These are phyloP conservation scores for Sporothrix pseudoabietina DNA, from an alignment of 2,329 filamentous ascomycete genomes.

Conservation along the genomic window DNA sequence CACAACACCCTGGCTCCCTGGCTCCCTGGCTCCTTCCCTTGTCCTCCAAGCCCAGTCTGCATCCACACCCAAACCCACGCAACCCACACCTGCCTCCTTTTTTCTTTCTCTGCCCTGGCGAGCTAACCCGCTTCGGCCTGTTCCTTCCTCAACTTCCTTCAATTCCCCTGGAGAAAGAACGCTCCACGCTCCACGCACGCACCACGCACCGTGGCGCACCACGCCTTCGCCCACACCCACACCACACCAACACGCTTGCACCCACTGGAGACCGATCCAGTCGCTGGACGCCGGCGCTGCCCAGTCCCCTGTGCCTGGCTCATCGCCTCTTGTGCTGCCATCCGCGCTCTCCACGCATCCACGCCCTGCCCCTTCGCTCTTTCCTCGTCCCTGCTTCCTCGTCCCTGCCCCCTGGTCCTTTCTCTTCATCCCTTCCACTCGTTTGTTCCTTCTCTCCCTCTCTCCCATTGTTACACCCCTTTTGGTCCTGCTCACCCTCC, in stretches of 20 bases:
- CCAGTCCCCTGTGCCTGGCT: slow-evolving; percentile 15
- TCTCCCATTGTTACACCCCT: slow-evolving; percentile 19
- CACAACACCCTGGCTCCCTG: slow-evolving; percentile 13
- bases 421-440: slow-evolving; percentile 11
- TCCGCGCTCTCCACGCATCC: not conserved
- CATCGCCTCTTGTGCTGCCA: slow-evolving; percentile 21
- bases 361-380: not conserved
- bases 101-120: not conserved
- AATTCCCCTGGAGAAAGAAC: not conserved
- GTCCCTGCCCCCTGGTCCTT: not conserved
- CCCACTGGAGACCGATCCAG: not conserved
- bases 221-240: not conserved
- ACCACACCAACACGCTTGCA: not conserved
- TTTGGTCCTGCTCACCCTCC: slow-evolving; percentile 4
- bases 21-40: slow-evolving; percentile 17
- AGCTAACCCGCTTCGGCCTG: slow-evolving; percentile 27
- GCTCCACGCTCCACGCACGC: not conserved
- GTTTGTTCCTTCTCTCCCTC: not conserved
- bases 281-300: slow-evolving; percentile 4
- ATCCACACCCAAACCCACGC: slow-evolving; percentile 14
- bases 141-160: not conserved
- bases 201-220: slow-evolving; percentile 16
- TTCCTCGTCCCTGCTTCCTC: not conserved
- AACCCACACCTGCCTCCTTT: slow-evolving; percentile 23
- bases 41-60: slow-evolving; percentile 16